A percentile compares a stretch with the other conserved stretches of the same genome.
Conservation (phyloP, 257 asterid genomes). For the Ballota nigra region DNA sequence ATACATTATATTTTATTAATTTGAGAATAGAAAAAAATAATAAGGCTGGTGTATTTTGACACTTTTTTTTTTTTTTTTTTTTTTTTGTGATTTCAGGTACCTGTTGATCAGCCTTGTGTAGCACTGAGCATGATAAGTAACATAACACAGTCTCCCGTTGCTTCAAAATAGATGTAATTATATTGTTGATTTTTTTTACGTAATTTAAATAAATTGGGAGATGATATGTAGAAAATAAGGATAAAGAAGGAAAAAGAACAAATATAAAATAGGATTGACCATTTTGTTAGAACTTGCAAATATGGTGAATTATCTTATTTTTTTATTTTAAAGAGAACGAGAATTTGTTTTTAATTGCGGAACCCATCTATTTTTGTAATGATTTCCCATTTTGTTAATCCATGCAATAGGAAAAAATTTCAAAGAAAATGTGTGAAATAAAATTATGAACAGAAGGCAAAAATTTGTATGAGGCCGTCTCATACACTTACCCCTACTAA, state of each 20-base stretch:
- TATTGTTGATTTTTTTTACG: background rate
- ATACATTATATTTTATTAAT: too few relatives aligned
- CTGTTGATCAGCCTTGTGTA: slow-evolving; percentile 52
- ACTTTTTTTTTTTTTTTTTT: background rate
- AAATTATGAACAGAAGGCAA: background rate
- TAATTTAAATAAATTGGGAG: background rate
- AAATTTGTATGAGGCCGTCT: too few relatives aligned
- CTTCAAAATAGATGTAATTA: slow-evolving; percentile 14
- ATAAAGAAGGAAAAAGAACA: too few relatives aligned
- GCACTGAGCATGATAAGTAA: slow-evolving; percentile 40
- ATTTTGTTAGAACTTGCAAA: background rate
- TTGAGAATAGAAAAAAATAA: too few relatives aligned
- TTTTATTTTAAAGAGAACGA: background rate
- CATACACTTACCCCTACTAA: too few relatives aligned
- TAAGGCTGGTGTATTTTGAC: too few relatives aligned
- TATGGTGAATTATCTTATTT: background rate
- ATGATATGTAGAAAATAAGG: background rate
- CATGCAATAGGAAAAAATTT: background rate
- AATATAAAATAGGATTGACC: background rate
- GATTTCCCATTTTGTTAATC: background rate
- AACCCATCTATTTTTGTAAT: background rate
- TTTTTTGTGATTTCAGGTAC: slow-evolving; percentile 41
- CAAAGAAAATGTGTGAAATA: background rate
- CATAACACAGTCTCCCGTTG: slow-evolving; percentile 36
- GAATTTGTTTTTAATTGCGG: background rate